Base-by-base conservation (phyloP, 1,284 basidiomycete species). In the Trametes versicolor region DNA sequence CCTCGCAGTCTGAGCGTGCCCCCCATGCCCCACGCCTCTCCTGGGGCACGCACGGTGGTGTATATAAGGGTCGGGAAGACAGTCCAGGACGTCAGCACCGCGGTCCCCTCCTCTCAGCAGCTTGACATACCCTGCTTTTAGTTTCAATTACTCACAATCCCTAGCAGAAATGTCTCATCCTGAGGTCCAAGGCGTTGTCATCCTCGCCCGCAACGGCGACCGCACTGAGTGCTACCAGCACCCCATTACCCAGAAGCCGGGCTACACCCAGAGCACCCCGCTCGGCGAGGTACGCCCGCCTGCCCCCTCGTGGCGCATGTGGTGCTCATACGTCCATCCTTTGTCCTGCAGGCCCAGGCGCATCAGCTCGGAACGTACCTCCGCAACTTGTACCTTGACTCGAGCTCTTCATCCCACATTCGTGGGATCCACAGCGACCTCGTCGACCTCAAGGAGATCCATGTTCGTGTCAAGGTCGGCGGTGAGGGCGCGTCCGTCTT, bases 121-220 rank as follows among this genome's bases (percentile, higher is more conserved):
- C 34, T 21, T 8, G 23, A 29, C 51, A 9, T 4, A 60, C 27
- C 13, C n/a, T 25, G 27, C 29, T 17, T 29, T 45, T 48, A n/a
- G 34, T 10, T 10, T 21, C 43, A 34, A 15, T 32, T 34, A 57
- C 52, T 36, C 39, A 34, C n/a, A 17, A 47, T 51, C 10, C 23
- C 9, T 48, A 57, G 53, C 34, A 71, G 66, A 72, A 73, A 83
- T 90, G 81, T 87, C 88, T 71, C 77, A 77, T 67, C 75, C 74
- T 65, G 86, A 88, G 78, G 87, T 94, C 64, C 86, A 92, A 71
- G 94, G 94, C 78, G 90, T 92, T 72, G 86, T 96, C 72, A 82
- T 95, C 74, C 82, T 96, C 72, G 89, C 91, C 64, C 90, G 94
- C 71, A 95, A 95, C 73, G 95, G 94, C 66, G 94, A 95, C 79